Percentiles rank a stretch among this genome's conserved stretches.
Conservation (phyloP, 2,329 filamentous ascomycete genomes). For the Penicillium sp. region DNA sequence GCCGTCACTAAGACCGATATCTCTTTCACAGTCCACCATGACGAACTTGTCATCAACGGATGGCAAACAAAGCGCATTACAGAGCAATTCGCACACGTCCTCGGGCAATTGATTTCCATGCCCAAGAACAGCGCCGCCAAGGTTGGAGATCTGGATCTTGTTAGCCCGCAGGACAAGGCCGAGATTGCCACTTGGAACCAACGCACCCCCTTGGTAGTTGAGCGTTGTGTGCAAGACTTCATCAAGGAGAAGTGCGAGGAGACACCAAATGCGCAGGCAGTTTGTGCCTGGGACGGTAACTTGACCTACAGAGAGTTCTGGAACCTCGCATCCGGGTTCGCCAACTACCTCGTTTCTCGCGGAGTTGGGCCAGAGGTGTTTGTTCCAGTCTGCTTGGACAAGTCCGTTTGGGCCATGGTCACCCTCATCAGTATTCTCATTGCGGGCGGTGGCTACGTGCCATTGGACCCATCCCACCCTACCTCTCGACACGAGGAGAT, state of each 20-base stretch:
- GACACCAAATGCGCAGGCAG: conserved; percentile 33
- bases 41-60: conserved; percentile 59
- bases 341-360: conserved; percentile 31
- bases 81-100: conserved; percentile 49
- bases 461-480: conserved; percentile 38
- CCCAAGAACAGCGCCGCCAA: conserved; percentile 23
- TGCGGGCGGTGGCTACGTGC: conserved; percentile 37
- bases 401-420: conserved; percentile 37
- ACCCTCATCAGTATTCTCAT: conserved; percentile 36
- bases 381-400: conserved; percentile 37
- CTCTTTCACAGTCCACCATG: conserved; percentile 64
- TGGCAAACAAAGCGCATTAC: conserved; percentile 57
- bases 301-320: conserved; percentile 36
- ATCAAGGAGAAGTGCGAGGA: conserved; percentile 27
- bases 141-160: conserved; percentile 31
- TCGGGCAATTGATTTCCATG: conserved; percentile 35
- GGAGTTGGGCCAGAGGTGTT: conserved; percentile 35
- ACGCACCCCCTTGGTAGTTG: conserved; percentile 22
- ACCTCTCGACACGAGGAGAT: conserved; percentile 36
- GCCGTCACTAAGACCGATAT: conserved; percentile 57
- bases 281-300: conserved; percentile 39
- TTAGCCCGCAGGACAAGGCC: conserved; percentile 36
- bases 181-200: conserved; percentile 37
- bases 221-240: conserved; percentile 36
- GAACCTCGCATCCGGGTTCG: conserved; percentile 31